These are phyloP conservation scores for Trichoderma pleuroti DNA, from an alignment of 2,329 filamentous ascomycete genomes.

Conservation along the genomic window DNA sequence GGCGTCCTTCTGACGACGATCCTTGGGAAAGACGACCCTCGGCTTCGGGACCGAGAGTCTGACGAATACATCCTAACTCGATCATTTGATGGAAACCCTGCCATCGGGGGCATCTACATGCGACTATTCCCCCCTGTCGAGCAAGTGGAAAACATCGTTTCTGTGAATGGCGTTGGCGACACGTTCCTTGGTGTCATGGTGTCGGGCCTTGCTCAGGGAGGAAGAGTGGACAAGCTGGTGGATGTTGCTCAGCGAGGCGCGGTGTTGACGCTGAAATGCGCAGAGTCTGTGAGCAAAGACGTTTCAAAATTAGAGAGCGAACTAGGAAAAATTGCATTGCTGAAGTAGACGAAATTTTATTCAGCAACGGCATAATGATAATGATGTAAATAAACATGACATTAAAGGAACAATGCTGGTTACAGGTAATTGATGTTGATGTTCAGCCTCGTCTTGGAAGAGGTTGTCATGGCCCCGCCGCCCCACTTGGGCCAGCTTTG, in stretches of 20 bases:
- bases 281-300: constrained; percentile 65
- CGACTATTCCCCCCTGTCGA: constrained; percentile 63
- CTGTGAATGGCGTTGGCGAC: constrained; percentile 92
- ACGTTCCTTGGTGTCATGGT: constrained; percentile 84
- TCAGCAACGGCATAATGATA: neutral
- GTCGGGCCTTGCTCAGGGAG: constrained; percentile 67
- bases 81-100: constrained; percentile 47
- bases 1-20: constrained; percentile 76
- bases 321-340: constrained; percentile 29
- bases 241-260: constrained; percentile 78
- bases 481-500: constrained; percentile 14
- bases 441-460: constrained; percentile 22
- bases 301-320: constrained; percentile 45
- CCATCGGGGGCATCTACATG: constrained; percentile 80
- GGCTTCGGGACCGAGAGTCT: constrained; percentile 59
- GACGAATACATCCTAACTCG: constrained; percentile 70
- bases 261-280: constrained; percentile 70
- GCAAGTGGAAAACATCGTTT: constrained; percentile 68
- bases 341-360: neutral
- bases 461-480: constrained; percentile 5
- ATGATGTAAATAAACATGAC: neutral
- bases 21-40: constrained; percentile 62
- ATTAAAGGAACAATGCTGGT: neutral
- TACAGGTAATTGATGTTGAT: neutral
- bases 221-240: constrained; percentile 60